These are phyloP conservation scores for Pythium volutum DNA, from an alignment of 352 stramenopile genomes.

Conservation along the genomic window DNA sequence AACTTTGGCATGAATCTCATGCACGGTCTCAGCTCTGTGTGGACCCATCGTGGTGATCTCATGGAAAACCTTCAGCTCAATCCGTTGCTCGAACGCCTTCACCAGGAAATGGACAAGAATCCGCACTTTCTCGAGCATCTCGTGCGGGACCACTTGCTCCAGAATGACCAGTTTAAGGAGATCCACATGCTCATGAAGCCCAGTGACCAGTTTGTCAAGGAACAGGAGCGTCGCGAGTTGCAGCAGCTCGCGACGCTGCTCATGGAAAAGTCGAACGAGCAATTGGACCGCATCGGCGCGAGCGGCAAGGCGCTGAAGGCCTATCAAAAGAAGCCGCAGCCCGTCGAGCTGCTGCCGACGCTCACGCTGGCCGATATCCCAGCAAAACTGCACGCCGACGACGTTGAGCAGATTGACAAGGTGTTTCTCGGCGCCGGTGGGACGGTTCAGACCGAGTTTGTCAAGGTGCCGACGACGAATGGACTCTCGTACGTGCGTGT, in stretches of 20 bases:
- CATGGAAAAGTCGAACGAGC: constrained; percentile 40
- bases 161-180: constrained; percentile 40
- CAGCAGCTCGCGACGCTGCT: constrained; percentile 45
- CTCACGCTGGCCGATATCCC: constrained; percentile 72
- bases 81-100: constrained; percentile 50
- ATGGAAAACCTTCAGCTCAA: constrained; percentile 70
- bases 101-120: constrained; percentile 57
- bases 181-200: constrained; percentile 78
- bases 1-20: constrained; percentile 83
- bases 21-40: constrained; percentile 67
- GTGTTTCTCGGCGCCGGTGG: constrained; percentile 25
- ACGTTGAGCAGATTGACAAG: constrained; percentile 46
- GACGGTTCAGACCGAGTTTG: constrained; percentile 39
- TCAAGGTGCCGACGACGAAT: constrained; percentile 74
- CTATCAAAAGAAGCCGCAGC: constrained; percentile 64
- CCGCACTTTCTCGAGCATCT: constrained; percentile 67
- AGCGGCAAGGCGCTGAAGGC: constrained; percentile 45
- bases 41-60: constrained; percentile 65
- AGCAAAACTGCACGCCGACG: constrained; percentile 28
- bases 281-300: constrained; percentile 54
- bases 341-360: constrained; percentile 72
- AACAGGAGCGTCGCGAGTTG: constrained; percentile 50
- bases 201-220: constrained; percentile 50
- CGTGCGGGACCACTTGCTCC: constrained; percentile 50
- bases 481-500: constrained; percentile 81